phyloP scores from a whole-genome alignment of 805 yeast genomes.

The Teunomyces lycoperdinae region DNA sequence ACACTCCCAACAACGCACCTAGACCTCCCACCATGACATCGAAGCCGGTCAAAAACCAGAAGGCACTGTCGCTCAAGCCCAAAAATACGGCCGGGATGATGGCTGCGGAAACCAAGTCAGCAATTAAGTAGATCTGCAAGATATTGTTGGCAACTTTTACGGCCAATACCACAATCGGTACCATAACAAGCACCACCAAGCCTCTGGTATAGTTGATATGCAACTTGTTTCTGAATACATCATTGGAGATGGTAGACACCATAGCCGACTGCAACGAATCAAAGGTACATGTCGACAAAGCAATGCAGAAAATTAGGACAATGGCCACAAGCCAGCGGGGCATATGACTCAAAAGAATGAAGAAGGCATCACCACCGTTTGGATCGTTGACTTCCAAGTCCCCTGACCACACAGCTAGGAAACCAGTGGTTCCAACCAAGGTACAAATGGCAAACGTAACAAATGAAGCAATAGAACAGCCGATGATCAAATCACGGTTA shows the following conservation, averaged over 20 bases:
- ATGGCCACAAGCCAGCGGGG: constrained; percentile 87
- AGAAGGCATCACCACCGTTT: constrained; percentile 68
- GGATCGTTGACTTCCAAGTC: constrained; percentile 50
- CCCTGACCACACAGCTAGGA: constrained; percentile 90
- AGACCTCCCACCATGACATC: constrained; percentile 83
- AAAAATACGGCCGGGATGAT: constrained; percentile 80
- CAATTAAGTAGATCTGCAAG: constrained; percentile 83
- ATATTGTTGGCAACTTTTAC: constrained; percentile 77
- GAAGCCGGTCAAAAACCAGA: constrained; percentile 71
- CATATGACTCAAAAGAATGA: constrained; percentile 64
- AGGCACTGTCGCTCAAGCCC: constrained; percentile 59
- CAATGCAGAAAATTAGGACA: constrained; percentile 67
- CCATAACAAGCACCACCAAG: constrained; percentile 71
- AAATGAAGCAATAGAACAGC: constrained; percentile 72
- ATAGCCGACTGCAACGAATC: constrained; percentile 87
- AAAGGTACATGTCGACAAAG: constrained; percentile 82
- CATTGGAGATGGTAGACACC: constrained; percentile 87
- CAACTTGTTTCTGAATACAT: constrained; percentile 79
- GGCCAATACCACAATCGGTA: constrained; percentile 87
- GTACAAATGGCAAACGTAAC: constrained; percentile 62
- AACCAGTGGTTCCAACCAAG: constrained; percentile 78
- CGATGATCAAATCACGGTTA: constrained; percentile 71
- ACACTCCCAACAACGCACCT: constrained; percentile 77
- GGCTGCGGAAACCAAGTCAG: constrained; percentile 84
- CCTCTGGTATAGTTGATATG: constrained; percentile 63